Base-by-base conservation (phyloP, 352 stramenopile genomes). In the Phytophthora quininea region DNA sequence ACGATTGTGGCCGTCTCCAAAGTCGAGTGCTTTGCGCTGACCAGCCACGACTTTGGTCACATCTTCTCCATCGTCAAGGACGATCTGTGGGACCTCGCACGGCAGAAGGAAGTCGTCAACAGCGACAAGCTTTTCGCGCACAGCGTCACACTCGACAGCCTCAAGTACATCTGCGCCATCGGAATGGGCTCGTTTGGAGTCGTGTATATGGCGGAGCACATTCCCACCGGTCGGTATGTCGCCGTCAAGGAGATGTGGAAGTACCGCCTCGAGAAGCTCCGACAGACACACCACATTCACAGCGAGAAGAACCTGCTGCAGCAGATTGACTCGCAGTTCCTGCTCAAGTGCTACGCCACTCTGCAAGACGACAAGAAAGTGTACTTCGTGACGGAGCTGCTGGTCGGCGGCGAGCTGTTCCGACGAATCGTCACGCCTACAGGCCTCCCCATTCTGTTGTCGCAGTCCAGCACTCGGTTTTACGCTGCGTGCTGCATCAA, bases 331-430 rank as follows among this genome's bases (percentile, higher is more conserved):
- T 96, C 98, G 63, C 94, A 95, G 47, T 98, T 99, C 74, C 98
- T 99, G 40, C 94, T 99, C 10, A 97, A 97, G 59, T 79, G 98
- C 30, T 92, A 86, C 37, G 90, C 78, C 58, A 97, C 95, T 8
- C 98, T 97, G 68, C 96, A 99, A 76, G 93, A 98, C 62, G 77
- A 88, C 27, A 91, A 90, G 69, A 98, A 95, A 60, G 78, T 99
- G 35, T 99, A 98, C 78, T 98, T 99, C 85, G 85, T 99, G 31
- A 84, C 99, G 48, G 96, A 99, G 67, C 98, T 98, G 54, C 79
- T 98, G 14, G 93, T 98, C 58, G 85, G 85, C 27, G 85, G 85
- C 9, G 85, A 93, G 52, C 80, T 93, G 58, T 93, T 92, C 62
- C 82, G 89, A 49, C 80, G 84, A 6, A 89, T 92, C 47, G 84